A percentile compares a stretch with the other conserved stretches of the same genome.
These are phyloP conservation scores for Fraxinus dipetala DNA, from an alignment of 305 asterid genomes.

Conservation along the genomic window DNA sequence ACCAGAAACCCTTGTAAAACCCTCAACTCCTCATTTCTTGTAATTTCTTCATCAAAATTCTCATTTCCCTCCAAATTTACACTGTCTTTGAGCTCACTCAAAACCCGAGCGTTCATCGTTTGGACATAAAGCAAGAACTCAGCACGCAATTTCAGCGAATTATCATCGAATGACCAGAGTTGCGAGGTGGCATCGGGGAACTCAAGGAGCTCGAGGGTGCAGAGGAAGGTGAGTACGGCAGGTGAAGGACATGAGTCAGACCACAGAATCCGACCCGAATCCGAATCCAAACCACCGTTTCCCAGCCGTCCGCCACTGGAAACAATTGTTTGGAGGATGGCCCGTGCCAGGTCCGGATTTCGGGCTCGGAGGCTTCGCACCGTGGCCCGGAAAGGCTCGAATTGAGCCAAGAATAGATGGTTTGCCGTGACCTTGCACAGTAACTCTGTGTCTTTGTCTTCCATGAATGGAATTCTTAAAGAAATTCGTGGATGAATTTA, in stretches of 20 bases:
- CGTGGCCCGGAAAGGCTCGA: conserved; percentile 88
- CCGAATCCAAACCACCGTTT: conserved; percentile 40
- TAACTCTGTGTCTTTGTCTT: conserved; percentile 65
- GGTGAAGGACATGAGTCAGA: conserved; percentile 83
- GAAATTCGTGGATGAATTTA: conserved; percentile 25
- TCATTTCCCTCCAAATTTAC: conserved; percentile 31
- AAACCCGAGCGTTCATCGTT: conserved; percentile 43
- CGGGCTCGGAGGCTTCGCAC: conserved; percentile 70
- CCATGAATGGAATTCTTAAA: conserved; percentile 45
- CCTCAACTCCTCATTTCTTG: conserved; percentile 39
- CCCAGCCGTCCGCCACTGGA: conserved; percentile 63
- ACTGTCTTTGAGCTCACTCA: conserved; percentile 31
- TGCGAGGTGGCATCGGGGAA: conserved; percentile 64
- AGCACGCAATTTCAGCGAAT: conserved; percentile 60
- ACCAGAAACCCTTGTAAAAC: conserved; percentile 52
- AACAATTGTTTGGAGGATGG: conserved; percentile 72
- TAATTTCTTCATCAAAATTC: conserved; percentile 24
- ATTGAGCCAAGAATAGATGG: conserved; percentile 82
- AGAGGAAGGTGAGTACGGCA: conserved; percentile 61
- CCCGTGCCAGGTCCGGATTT: conserved; percentile 63
- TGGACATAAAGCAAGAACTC: conserved; percentile 72
- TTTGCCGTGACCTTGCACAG: conserved; percentile 65
- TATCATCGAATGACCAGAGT: conserved; percentile 72
- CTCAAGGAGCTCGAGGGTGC: conserved; percentile 73
- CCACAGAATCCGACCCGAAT: conserved; percentile 39